These are phyloP conservation scores for Debaryomyces nepalensis DNA, from an alignment of 1,139 yeast species.

Conservation along the genomic window DNA sequence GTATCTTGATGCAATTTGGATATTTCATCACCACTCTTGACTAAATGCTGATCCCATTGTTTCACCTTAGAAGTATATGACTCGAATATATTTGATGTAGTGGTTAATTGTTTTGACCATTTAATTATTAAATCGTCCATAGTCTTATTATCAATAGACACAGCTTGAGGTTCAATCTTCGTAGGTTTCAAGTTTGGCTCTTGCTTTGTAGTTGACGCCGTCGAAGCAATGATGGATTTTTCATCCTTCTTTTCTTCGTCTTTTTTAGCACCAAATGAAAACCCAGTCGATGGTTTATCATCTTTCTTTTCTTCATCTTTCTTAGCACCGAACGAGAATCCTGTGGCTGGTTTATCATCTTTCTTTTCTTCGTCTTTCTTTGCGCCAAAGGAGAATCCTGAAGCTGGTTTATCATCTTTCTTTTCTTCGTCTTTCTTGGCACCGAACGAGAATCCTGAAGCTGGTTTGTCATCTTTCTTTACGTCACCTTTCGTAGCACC, in stretches of 20 bases:
- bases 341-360: slow-evolving; percentile 25
- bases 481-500: slow-evolving; percentile 29
- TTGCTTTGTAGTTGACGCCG: slow-evolving; percentile 25
- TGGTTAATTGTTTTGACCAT: slow-evolving; percentile 87
- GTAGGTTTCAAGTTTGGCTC: slow-evolving; percentile 46
- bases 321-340: slow-evolving; percentile 34
- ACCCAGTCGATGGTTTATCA: slow-evolving; percentile 25
- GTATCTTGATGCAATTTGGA: slow-evolving; percentile 79
- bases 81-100: slow-evolving; percentile 74
- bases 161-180: slow-evolving; percentile 65
- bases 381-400: slow-evolving; percentile 25
- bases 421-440: slow-evolving; percentile 21
- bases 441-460: slow-evolving; percentile 31
- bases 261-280: slow-evolving; percentile 31
- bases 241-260: slow-evolving; percentile 26
- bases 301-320: slow-evolving; percentile 22
- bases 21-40: slow-evolving; percentile 85
- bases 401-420: slow-evolving; percentile 22
- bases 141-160: slow-evolving; percentile 86
- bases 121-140: slow-evolving; percentile 89
- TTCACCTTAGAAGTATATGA: slow-evolving; percentile 76
- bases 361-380: slow-evolving; percentile 23
- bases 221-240: slow-evolving; percentile 3
- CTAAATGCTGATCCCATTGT: slow-evolving; percentile 84
- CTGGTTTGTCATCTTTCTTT: slow-evolving; percentile 25